Conservation (phyloP, 371 early-diverging fungal species). For the Enteropsectra breve region DNA sequence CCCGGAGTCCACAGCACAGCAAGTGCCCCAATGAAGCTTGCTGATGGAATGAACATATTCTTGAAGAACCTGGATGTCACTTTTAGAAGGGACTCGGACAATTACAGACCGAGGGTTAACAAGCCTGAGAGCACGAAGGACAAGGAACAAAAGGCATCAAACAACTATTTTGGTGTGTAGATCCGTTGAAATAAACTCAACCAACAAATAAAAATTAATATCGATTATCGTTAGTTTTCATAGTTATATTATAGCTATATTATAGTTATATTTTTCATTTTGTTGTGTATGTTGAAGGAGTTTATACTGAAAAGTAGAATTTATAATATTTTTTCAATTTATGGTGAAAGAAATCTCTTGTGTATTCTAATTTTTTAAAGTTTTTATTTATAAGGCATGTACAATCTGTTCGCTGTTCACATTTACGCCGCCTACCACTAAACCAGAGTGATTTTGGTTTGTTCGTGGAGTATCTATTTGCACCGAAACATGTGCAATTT, state of each 20-base stretch:
- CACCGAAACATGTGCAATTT: conserved; percentile 30
- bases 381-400: too few relatives aligned
- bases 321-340: too few relatives aligned
- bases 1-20: conserved; percentile 73
- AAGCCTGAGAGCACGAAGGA: conserved; percentile 89
- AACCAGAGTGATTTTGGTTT: neutral
- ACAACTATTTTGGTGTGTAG: conserved; percentile 82
- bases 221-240: neutral
- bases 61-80: conserved; percentile 84
- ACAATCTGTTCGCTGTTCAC: too few relatives aligned
- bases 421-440: neutral
- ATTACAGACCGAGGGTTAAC: conserved; percentile 96
- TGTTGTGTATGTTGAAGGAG: too few relatives aligned
- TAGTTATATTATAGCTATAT: conserved; percentile 2
- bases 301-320: too few relatives aligned
- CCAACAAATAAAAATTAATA: neutral
- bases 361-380: too few relatives aligned
- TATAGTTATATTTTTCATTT: too few relatives aligned
- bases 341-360: too few relatives aligned
- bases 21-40: conserved; percentile 72
- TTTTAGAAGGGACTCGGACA: conserved; percentile 94
- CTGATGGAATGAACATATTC: conserved; percentile 94
- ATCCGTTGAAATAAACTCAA: neutral
- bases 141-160: conserved; percentile 83
- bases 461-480: conserved; percentile 50